Percentiles rank a stretch among this genome's conserved stretches.
phyloP scores from a whole-genome alignment of 495 filamentous ascomycete species.

The Filosporella fistucella region DNA sequence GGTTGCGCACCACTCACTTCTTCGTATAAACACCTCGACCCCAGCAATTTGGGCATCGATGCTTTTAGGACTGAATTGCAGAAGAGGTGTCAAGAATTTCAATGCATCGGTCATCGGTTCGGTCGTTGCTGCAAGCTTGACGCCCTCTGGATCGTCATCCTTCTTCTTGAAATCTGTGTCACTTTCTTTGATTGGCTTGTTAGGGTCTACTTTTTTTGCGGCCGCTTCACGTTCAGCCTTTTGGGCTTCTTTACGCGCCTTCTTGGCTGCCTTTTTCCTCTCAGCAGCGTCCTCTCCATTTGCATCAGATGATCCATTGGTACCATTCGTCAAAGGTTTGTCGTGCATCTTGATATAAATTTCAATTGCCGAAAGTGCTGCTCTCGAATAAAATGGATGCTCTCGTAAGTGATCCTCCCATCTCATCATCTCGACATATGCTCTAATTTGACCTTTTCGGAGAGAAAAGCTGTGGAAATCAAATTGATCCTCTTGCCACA shows the following conservation, averaged over 20 bases:
- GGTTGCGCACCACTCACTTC: slow-evolving; percentile 60
- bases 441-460: slow-evolving; percentile 88
- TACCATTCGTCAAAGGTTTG: slow-evolving; percentile 54
- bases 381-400: slow-evolving; percentile 87
- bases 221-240: slow-evolving; percentile 78
- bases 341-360: slow-evolving; percentile 79
- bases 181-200: slow-evolving; percentile 45
- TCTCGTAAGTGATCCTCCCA: slow-evolving; percentile 91
- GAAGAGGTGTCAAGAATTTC: slow-evolving; percentile 77
- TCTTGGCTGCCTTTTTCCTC: slow-evolving; percentile 90
- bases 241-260: slow-evolving; percentile 88
- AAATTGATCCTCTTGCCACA: slow-evolving; percentile 97
- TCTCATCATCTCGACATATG: slow-evolving; percentile 92
- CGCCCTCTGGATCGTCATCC: slow-evolving; percentile 81
- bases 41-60: slow-evolving; percentile 79
- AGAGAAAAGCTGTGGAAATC: slow-evolving; percentile 98
- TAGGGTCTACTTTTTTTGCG: slow-evolving; percentile 67
- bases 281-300: slow-evolving; percentile 47
- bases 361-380: slow-evolving; percentile 78
- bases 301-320: slow-evolving; percentile 48
- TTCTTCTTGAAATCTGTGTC: slow-evolving; percentile 65
- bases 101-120: slow-evolving; percentile 81
- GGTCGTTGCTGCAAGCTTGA: slow-evolving; percentile 69
- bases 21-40: slow-evolving; percentile 83
- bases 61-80: slow-evolving; percentile 78